Percentiles rank a stretch among this genome's conserved stretches.
Conservation (phyloP, 345 rosid species). For the Euphorbia peplus region DNA sequence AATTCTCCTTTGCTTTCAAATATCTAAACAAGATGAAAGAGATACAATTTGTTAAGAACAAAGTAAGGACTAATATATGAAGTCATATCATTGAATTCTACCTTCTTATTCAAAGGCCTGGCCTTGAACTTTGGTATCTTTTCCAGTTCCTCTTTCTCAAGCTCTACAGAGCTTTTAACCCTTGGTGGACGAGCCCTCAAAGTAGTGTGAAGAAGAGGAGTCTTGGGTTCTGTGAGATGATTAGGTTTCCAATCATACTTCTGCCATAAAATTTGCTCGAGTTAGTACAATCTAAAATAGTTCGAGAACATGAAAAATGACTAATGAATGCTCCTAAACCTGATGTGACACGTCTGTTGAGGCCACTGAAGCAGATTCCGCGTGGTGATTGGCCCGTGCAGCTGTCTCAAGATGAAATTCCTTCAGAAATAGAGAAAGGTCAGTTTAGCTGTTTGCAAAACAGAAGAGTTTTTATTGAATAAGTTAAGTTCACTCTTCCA, state of each 20-base stretch:
- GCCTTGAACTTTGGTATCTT: conserved; percentile 94
- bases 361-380: conserved; percentile 74
- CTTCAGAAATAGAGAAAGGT: conserved; percentile 34
- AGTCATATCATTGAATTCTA: conserved; percentile 18
- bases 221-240: conserved; percentile 72
- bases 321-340: conserved; percentile 39
- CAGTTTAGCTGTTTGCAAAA: not conserved
- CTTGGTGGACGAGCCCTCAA: conserved; percentile 81
- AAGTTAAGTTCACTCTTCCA: not conserved
- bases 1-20: conserved; percentile 94
- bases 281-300: conserved; percentile 7
- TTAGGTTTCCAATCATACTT: conserved; percentile 54
- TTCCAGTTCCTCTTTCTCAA: conserved; percentile 85
- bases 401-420: conserved; percentile 86
- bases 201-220: conserved; percentile 77
- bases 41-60: not conserved
- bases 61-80: not conserved
- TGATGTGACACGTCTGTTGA: conserved; percentile 68
- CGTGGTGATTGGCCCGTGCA: conserved; percentile 74
- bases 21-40: conserved; percentile 48
- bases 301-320: no score
- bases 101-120: conserved; percentile 92
- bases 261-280: conserved; percentile 25
- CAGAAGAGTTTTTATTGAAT: not conserved
- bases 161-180: conserved; percentile 75